Base-by-base conservation (phyloP, 257 asterid genomes). In the Capsicum baccatum region DNA sequence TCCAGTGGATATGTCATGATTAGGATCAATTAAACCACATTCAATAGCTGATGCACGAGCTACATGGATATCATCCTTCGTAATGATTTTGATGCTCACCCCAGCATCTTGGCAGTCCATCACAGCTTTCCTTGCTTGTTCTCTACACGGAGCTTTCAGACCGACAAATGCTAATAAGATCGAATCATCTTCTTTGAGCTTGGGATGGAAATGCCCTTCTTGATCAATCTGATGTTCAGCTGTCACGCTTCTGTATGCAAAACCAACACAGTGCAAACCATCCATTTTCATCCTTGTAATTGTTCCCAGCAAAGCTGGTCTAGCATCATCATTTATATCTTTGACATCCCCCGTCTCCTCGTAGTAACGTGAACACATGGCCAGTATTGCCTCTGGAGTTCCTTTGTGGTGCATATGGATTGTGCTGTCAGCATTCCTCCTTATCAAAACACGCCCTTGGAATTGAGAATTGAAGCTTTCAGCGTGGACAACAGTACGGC, bases 11-110 rank as follows among this genome's bases (percentile, higher is more conserved):
- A 59, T 58, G 13, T 79, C 86, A 37, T 87, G 80, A 16, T 83
- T 70, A 0, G 80, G 85, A 1, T 85, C 88, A 39, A 93, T 90
- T 67, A 94, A 91, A 5, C 97, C 96, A 58, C 97, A 92, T 44
- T 94, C 94, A 3, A 88, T 16, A 42, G 98, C 97, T 19, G 86
- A 88, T 6, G 97, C 97, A 80, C 79, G 90, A 9, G 97, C 98
- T 0, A 93, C 91, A 85, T 80, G 88, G 21, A 92, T 83, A 56
- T 93, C 90, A 81, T 89, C 95, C 13, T 92, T 92, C 2, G 98
- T 93, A 50, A 93, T 85, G 91, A 94, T 89, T 80, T 89, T 93
- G 87, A 95, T 84, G 78, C 82, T 85, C 5, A 93, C 93, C 2
- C 93, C 97, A 6, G 97, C 97, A 8, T 73, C 55, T 81, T 87